These are phyloP conservation scores for Trichoderma sp. DNA, from an alignment of 2,329 filamentous ascomycete genomes.

Conservation along the genomic window DNA sequence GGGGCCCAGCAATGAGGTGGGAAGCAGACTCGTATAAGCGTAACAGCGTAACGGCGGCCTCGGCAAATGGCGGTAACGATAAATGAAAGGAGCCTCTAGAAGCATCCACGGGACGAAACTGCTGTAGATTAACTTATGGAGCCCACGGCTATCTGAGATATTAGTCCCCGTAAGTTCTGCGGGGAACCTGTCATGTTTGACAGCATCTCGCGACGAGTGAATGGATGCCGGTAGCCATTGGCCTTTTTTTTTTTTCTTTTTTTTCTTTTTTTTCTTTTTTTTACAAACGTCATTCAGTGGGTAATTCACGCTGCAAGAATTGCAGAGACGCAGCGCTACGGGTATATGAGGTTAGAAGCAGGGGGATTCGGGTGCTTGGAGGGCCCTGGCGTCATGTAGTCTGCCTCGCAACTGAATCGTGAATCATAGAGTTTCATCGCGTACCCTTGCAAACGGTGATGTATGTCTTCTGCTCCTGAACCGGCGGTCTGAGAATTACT, in stretches of 20 bases:
- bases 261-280: neutral
- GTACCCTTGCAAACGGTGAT: neutral
- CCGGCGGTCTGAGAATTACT: neutral
- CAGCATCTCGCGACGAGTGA: conserved; percentile 15
- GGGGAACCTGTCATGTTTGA: conserved; percentile 21
- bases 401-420: neutral
- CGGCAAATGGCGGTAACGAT: conserved; percentile 12
- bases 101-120: conserved; percentile 3
- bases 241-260: neutral
- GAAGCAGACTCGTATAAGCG: conserved; percentile 1
- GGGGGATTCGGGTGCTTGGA: neutral
- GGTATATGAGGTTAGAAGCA: neutral
- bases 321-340: neutral
- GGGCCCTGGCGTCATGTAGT: neutral
- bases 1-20: neutral
- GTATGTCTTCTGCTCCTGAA: neutral
- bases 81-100: conserved; percentile 13
- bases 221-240: conserved; percentile 18
- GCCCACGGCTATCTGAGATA: conserved; percentile 20
- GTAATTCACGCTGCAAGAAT: neutral
- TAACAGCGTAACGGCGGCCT: conserved; percentile 13
- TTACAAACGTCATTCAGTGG: neutral
- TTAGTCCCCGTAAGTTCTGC: conserved; percentile 14
- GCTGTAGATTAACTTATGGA: conserved; percentile 11
- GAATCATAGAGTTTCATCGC: neutral